These are phyloP conservation scores for Dillenia suffruticosa DNA, from an alignment of 164 flowering plant genomes.

Conservation along the genomic window DNA sequence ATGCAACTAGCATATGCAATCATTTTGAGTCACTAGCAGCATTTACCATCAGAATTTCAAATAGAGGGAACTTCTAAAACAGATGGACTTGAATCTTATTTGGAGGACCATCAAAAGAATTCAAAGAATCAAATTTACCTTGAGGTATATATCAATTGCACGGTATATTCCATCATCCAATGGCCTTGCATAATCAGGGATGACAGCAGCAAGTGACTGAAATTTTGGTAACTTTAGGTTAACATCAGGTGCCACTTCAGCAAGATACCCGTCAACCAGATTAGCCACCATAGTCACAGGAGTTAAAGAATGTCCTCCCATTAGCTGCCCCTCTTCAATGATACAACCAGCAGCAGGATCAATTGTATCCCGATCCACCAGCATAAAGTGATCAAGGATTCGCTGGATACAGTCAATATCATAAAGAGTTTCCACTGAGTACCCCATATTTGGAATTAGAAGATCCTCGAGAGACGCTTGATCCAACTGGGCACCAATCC, in stretches of 20 bases:
- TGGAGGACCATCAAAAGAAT: too few species aligned
- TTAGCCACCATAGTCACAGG: constrained; percentile 72
- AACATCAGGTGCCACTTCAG: constrained; percentile 77
- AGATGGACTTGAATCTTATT: too few species aligned
- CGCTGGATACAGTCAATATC: constrained; percentile 75
- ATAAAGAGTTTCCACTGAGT: constrained; percentile 60
- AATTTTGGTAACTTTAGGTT: constrained; percentile 61
- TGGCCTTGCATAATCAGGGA: constrained; percentile 78
- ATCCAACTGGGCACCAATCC: constrained; percentile 62
- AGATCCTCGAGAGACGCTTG: constrained; percentile 70
- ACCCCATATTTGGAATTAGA: constrained; percentile 67
- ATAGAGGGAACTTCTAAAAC: too few species aligned
- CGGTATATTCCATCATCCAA: constrained; percentile 79
- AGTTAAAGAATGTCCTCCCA: constrained; percentile 37
- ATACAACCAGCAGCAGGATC: constrained; percentile 30
- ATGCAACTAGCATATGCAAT: too few species aligned
- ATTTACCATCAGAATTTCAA: too few species aligned
- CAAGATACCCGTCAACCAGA: constrained; percentile 67
- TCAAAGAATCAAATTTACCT: constrained; percentile 35
- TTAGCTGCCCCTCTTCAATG: constrained; percentile 46
- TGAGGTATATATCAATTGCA: constrained; percentile 74
- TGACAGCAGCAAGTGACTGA: constrained; percentile 59
- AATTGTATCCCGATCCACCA: constrained; percentile 21
- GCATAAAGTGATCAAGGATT: constrained; percentile 64
- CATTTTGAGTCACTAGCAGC: too few species aligned